phyloP scores from a whole-genome alignment of 352 stramenopile species.

The Phytophthora europaea region DNA sequence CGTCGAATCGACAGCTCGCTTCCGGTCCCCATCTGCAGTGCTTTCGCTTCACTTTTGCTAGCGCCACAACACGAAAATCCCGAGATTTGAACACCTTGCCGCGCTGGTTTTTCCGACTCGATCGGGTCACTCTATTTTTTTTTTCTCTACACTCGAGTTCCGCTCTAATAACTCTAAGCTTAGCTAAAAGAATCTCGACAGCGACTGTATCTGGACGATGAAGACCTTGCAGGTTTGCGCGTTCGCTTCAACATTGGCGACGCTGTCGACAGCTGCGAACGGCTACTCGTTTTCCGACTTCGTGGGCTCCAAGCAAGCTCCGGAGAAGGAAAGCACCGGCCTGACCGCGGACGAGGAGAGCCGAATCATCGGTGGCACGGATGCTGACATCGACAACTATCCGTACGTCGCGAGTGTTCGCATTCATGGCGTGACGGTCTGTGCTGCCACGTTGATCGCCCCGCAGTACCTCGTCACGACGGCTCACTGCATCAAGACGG shows the following conservation, averaged over 20 bases:
- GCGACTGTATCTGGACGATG: constrained; percentile 12
- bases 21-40: constrained; percentile 11
- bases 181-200: not conserved
- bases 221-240: constrained; percentile 29
- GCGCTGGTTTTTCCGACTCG: not conserved
- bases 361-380: constrained; percentile 31
- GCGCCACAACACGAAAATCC: constrained; percentile 8
- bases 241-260: constrained; percentile 8
- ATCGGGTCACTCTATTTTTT: constrained; percentile 16
- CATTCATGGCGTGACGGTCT: constrained; percentile 60
- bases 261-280: constrained; percentile 13
- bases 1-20: not conserved
- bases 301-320: not conserved
- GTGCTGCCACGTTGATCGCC: constrained; percentile 67
- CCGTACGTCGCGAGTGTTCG: constrained; percentile 69
- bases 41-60: constrained; percentile 5
- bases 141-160: constrained; percentile 3
- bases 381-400: constrained; percentile 42
- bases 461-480: constrained; percentile 75
- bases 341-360: constrained; percentile 37
- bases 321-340: constrained; percentile 26
- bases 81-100: constrained; percentile 1
- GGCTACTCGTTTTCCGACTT: constrained; percentile 28
- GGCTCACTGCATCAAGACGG: constrained; percentile 70
- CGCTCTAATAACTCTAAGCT: not conserved